Percentiles rank a stretch among this genome's conserved stretches.
Conservation (phyloP, 768 basidiomycete species). For the Boletus edulis region DNA sequence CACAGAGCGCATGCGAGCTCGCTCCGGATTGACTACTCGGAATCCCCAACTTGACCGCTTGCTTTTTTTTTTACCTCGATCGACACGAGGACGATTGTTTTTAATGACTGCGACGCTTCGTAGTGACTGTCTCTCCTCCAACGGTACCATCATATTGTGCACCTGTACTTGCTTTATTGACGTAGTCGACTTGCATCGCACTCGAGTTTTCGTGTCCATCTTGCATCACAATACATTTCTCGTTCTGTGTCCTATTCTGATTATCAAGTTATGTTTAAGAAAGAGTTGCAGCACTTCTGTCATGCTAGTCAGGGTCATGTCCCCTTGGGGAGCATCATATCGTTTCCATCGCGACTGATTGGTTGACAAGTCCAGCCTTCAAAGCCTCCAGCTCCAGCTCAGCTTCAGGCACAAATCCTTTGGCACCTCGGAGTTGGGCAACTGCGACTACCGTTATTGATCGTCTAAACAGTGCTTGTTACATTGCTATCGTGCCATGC, state of each 20-base stretch:
- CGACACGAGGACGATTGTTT: background rate
- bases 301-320: background rate
- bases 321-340: background rate
- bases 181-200: background rate
- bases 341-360: no score
- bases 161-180: background rate
- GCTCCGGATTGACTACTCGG: no score
- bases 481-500: constrained; percentile 16
- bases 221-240: constrained; percentile 1
- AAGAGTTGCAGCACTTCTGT: no score
- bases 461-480: background rate
- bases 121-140: no score
- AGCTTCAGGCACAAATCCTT: no score
- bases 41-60: background rate
- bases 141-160: background rate
- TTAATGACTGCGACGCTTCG: background rate
- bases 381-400: no score
- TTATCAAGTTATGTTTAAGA: background rate
- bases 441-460: no score
- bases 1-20: no score
- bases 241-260: constrained; percentile 2
- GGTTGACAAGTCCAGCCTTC: no score
- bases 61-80: background rate
- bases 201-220: constrained; percentile 1
- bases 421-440: no score